These are phyloP conservation scores for Puccinellia tenuiflora DNA, from an alignment of 176 grass and related monocot species.

Conservation along the genomic window DNA sequence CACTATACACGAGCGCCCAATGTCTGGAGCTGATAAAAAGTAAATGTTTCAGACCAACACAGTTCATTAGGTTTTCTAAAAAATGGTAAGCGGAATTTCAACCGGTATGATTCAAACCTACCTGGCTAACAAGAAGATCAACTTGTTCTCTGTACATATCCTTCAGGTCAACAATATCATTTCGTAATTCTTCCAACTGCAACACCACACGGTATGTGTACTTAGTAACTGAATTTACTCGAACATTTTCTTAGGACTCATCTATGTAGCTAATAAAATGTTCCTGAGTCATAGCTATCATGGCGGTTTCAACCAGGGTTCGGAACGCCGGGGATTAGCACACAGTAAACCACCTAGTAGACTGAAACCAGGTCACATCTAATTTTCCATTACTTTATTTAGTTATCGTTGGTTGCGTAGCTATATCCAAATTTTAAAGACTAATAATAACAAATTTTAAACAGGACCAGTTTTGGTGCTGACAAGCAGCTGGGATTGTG, in stretches of 20 bases:
- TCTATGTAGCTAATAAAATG: not conserved
- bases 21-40: conserved; percentile 34
- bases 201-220: conserved; percentile 12
- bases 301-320: not conserved
- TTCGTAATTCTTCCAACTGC: conserved; percentile 92
- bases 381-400: not conserved
- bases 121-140: conserved; percentile 99
- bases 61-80: not conserved
- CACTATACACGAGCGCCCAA: conserved; percentile 48
- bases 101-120: conserved; percentile 52
- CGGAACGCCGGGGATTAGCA: not conserved
- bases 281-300: not conserved
- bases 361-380: not conserved
- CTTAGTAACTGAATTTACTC: not conserved
- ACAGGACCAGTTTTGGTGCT: not conserved
- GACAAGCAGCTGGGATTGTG: not conserved
- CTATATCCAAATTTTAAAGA: not conserved
- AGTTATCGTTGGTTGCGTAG: not conserved
- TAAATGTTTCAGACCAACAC: not conserved
- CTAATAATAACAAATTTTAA: not conserved
- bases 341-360: not conserved
- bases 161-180: conserved; percentile 96
- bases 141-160: conserved; percentile 99
- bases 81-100: not conserved
- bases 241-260: not conserved